phyloP scores from a whole-genome alignment of 768 basidiomycete genomes.

The Inosperma sp. region DNA sequence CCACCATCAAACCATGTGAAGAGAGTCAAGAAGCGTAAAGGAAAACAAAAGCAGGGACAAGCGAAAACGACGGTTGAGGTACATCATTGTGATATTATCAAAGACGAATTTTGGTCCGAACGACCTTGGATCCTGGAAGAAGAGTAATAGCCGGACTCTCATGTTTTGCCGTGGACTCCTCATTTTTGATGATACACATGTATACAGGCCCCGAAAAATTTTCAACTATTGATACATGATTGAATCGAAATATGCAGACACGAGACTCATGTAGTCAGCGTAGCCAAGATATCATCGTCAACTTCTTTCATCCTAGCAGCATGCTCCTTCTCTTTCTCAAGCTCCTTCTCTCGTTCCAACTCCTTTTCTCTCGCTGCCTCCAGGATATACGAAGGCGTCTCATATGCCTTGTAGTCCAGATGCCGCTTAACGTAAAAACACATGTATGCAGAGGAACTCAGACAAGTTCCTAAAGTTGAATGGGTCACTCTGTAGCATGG shows the following conservation, averaged over 20 bases:
- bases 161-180: not conserved
- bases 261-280: not conserved
- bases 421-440: constrained; percentile 92
- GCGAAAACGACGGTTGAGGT: constrained; percentile 48
- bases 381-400: constrained; percentile 62
- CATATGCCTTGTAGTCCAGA: constrained; percentile 74
- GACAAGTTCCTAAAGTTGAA: constrained; percentile 61
- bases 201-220: not conserved
- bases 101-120: constrained; percentile 72
- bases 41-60: constrained; percentile 23
- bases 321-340: constrained; percentile 52
- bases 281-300: constrained; percentile 43
- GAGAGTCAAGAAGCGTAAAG: constrained; percentile 16
- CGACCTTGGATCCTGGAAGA: constrained; percentile 48
- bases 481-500: constrained; percentile 57
- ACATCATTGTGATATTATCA: constrained; percentile 80
- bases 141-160: not conserved
- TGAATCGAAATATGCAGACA: not conserved
- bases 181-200: not conserved
- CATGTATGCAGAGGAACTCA: constrained; percentile 83
- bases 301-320: constrained; percentile 54
- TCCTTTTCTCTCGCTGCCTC: constrained; percentile 49
- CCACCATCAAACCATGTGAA: constrained; percentile 1
- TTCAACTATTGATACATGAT: not conserved
- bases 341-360: constrained; percentile 45